Conservation (phyloP, 208 protist species). For the Spongospora subterranea region DNA sequence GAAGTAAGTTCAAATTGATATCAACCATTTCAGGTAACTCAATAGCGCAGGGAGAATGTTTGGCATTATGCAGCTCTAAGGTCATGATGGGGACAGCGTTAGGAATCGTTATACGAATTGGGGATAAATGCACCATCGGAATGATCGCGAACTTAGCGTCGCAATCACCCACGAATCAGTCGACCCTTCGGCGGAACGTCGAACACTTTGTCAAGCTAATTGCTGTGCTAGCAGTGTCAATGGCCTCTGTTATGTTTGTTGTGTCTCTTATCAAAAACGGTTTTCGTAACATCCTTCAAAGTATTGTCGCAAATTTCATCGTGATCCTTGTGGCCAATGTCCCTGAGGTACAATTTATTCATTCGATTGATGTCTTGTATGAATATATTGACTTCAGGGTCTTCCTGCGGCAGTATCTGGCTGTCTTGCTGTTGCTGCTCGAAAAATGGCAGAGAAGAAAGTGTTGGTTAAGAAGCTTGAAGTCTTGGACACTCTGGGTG, state of each 20-base stretch:
- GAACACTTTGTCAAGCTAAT: constrained; percentile 73
- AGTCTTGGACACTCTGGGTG: constrained; percentile 85
- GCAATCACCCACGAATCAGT: neutral
- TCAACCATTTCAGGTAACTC: neutral
- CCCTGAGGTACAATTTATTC: constrained; percentile 74
- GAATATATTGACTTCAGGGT: constrained; percentile 64
- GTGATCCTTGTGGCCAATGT: constrained; percentile 82
- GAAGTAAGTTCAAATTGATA: neutral
- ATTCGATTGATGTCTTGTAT: neutral
- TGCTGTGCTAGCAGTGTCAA: neutral
- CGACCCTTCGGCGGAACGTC: constrained; percentile 75
- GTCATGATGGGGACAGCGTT: constrained; percentile 72
- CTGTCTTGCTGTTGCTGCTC: constrained; percentile 79
- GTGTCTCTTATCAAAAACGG: constrained; percentile 61
- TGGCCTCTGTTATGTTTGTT: constrained; percentile 17
- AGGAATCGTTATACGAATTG: constrained; percentile 80
- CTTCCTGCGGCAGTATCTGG: constrained; percentile 78
- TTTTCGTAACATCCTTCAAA: neutral
- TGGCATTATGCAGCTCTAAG: constrained; percentile 79
- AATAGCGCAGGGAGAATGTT: neutral
- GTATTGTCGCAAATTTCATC: constrained; percentile 31
- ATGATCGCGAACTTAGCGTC: constrained; percentile 76
- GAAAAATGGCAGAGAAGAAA: constrained; percentile 77
- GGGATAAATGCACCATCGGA: constrained; percentile 83
- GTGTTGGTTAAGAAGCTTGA: constrained; percentile 82